A percentile compares a stretch with the other conserved stretches of the same genome.
These are phyloP conservation scores for Chenopodium suecicum DNA, from an alignment of 148 eudicot genomes.

Conservation along the genomic window DNA sequence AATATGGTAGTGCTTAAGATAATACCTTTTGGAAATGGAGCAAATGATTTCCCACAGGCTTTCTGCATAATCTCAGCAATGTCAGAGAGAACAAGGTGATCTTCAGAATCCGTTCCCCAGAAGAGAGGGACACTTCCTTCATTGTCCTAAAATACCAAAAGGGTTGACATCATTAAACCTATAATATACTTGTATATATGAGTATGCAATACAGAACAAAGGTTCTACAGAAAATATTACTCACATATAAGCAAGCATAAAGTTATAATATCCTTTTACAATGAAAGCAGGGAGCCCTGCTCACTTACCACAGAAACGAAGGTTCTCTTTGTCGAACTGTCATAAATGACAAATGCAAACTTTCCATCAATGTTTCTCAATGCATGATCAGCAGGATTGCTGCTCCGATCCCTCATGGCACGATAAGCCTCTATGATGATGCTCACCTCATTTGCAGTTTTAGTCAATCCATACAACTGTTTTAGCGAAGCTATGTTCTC, in stretches of 20 bases:
- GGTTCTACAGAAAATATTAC: neutral
- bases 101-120: conserved; percentile 94
- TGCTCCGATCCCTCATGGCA: conserved; percentile 83
- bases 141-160: conserved; percentile 53
- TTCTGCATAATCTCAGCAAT: conserved; percentile 59
- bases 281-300: neutral
- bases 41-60: conserved; percentile 44
- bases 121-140: conserved; percentile 93
- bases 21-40: conserved; percentile 43
- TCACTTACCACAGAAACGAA: conserved; percentile 79
- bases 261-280: neutral
- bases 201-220: neutral
- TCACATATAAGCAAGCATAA: neutral
- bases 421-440: conserved; percentile 89
- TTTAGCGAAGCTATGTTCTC: conserved; percentile 81
- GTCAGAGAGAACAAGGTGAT: conserved; percentile 67
- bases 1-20: neutral
- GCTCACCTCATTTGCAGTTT: conserved; percentile 85
- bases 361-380: conserved; percentile 78
- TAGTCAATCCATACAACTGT: conserved; percentile 81
- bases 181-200: neutral
- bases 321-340: conserved; percentile 53
- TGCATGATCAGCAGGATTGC: conserved; percentile 82
- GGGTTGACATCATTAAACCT: neutral
- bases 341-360: conserved; percentile 77